Percentiles rank a stretch among this genome's conserved stretches.
These are phyloP conservation scores for Chondrus crispus DNA, from an alignment of 23 red algal genomes.

Conservation along the genomic window DNA sequence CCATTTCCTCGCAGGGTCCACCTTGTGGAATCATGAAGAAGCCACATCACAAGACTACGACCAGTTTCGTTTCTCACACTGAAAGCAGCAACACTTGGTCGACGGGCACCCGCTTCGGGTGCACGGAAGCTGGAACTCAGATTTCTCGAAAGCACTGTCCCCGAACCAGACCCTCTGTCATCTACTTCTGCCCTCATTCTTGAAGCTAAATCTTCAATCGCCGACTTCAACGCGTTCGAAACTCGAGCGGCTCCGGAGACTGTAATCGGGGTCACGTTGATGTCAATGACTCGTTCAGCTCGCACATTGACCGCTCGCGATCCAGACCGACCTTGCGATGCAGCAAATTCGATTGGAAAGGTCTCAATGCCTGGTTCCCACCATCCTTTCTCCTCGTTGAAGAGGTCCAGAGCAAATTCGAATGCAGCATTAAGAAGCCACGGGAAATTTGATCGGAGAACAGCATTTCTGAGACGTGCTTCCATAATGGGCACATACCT, in stretches of 20 bases:
- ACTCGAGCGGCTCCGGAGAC: slow-evolving; percentile 73
- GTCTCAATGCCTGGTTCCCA: slow-evolving; percentile 81
- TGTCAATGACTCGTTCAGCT: slow-evolving; percentile 55
- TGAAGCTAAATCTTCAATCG: slow-evolving; percentile 48
- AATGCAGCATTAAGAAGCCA: slow-evolving; percentile 56
- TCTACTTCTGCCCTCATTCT: slow-evolving; percentile 36
- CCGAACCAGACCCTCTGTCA: background rate
- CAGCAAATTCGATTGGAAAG: slow-evolving; percentile 54
- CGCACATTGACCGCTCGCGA: slow-evolving; percentile 57
- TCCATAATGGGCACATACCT: slow-evolving; percentile 82
- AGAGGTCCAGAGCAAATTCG: slow-evolving; percentile 76
- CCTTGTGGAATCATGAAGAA: slow-evolving; percentile 67
- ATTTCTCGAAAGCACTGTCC: background rate
- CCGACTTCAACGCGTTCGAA: slow-evolving; percentile 54
- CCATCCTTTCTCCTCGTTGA: slow-evolving; percentile 79
- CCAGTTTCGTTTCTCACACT: slow-evolving; percentile 76
- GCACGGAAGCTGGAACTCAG: too few species aligned
- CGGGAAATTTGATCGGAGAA: slow-evolving; percentile 54
- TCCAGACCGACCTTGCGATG: slow-evolving; percentile 69
- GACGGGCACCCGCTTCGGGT: background rate
- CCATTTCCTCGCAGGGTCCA: slow-evolving; percentile 54
- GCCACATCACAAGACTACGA: slow-evolving; percentile 52
- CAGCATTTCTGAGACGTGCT: slow-evolving; percentile 36
- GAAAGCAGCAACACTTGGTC: slow-evolving; percentile 83
- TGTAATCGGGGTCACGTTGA: slow-evolving; percentile 74